Base-by-base conservation (phyloP, 116 monocot species). In the Thalassia testudinum region DNA sequence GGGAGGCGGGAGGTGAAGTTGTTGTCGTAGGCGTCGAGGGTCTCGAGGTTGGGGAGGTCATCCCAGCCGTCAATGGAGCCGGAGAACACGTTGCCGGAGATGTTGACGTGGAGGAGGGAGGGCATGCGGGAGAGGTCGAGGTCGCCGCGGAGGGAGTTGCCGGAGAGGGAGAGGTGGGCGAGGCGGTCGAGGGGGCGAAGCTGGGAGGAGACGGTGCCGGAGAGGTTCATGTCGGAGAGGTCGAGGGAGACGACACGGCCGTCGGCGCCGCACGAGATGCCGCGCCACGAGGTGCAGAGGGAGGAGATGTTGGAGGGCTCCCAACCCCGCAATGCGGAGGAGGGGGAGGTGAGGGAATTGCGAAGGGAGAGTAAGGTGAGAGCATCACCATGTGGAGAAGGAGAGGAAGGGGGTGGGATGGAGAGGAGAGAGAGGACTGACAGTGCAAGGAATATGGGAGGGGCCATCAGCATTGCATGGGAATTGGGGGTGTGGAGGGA, bases 21-120 rank as follows among this genome's bases (percentile, higher is more conserved):
- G 67, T 84, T 90, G 70, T 90, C 83, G 64, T 83, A 90, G 38
- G 84, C 61, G 54, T 84, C 84, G 52, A 84, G 77, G 18, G 10
- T 10, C 20, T 42, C 74, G 52, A 91, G 86, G 54, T 66, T 63
- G 53, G 42, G 10, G 76, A 38, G 21, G 82, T 71, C 8, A 86
- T 34, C 30, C 30, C 30, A 34, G 30, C 30, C 30, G 10, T 34
- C 86, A 64, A 92, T 76, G 65, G 68, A 64, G 30, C 66, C 70
- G 44, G 79, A 82, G 77, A 92, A 72, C 58, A 82, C 34, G 59
- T 92, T 92, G 74, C 82, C 79, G 58, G 92, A 86, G 65, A 92
- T 82, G 47, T 92, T 86, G 53, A 91, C 86, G 45, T 53, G 37
- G 42, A 67, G 75, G 69, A 91, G 30, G 10, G 6, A 5, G 6